These are phyloP conservation scores for Leccinum aurantiacum DNA, from an alignment of 768 basidiomycete species.

Conservation along the genomic window DNA sequence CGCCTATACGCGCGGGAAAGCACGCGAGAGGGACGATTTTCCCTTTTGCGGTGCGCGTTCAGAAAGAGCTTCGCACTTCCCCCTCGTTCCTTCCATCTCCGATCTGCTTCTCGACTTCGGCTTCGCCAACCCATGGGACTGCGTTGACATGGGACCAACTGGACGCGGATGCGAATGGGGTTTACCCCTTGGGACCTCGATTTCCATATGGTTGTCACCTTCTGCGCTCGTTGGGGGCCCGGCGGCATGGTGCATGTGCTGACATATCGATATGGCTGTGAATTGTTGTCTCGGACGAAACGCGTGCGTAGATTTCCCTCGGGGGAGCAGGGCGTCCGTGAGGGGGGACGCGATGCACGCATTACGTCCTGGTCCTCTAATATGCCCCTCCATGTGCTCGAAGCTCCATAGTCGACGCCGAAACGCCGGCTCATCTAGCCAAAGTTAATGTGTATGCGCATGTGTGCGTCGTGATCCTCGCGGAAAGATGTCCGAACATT, in stretches of 20 bases:
- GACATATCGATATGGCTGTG: neutral
- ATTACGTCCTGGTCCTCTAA: slow-evolving; percentile 12
- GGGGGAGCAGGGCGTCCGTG: neutral
- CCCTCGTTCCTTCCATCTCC: slow-evolving; percentile 23
- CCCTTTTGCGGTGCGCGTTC: slow-evolving; percentile 13
- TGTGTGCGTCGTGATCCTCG: slow-evolving; percentile 13
- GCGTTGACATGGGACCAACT: slow-evolving; percentile 17
- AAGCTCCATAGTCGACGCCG: slow-evolving; percentile 9
- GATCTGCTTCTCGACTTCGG: slow-evolving; percentile 27
- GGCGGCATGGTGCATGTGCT: slow-evolving; percentile 5
- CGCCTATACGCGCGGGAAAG: neutral
- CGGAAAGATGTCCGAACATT: slow-evolving; percentile 1
- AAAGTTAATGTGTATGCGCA: neutral
- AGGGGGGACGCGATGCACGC: neutral
- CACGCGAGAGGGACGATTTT: slow-evolving; percentile 10
- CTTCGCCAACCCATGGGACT: slow-evolving; percentile 10
- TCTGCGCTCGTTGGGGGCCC: neutral
- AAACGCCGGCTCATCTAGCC: slow-evolving; percentile 4
- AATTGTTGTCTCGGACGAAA: neutral
- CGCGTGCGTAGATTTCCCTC: neutral
- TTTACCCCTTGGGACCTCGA: neutral
- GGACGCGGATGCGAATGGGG: slow-evolving; percentile 9
- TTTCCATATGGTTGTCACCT: neutral
- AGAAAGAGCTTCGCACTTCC: slow-evolving; percentile 12
- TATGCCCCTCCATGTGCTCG: slow-evolving; percentile 10